Evolutionary conservation across 805 yeast species (phyloP).

Genomic region (Spathaspora boniae): DNA sequence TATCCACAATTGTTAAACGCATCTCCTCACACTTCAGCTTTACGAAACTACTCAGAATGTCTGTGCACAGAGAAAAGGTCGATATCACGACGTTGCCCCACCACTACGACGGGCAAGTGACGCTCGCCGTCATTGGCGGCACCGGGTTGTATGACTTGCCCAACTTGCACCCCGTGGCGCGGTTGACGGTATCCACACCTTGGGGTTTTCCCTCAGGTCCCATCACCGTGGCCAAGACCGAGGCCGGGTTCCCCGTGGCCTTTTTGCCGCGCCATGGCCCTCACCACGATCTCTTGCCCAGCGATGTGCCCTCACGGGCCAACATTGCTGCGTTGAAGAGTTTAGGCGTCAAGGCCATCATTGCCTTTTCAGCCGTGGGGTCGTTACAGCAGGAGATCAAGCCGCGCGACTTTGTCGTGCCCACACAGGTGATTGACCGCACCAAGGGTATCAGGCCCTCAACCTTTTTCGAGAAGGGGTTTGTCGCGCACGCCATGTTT

Average conservation of each 20-base stretch:
- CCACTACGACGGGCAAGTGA: constrained; percentile 60
- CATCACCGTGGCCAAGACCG: constrained; percentile 82
- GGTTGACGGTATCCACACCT: constrained; percentile 81
- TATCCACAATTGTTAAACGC: too few species aligned
- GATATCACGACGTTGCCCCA: constrained; percentile 41
- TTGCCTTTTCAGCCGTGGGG: constrained; percentile 96
- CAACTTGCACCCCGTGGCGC: constrained; percentile 80
- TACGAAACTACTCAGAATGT: constrained; percentile 19
- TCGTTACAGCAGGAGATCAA: constrained; percentile 83
- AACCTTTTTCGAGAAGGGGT: constrained; percentile 85
- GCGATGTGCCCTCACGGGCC: constrained; percentile 90
- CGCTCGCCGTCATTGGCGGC: constrained; percentile 92
- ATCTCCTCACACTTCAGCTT: too few species aligned
- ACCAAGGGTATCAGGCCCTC: constrained; percentile 92
- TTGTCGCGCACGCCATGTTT: constrained; percentile 95
- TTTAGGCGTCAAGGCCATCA: constrained; percentile 79
- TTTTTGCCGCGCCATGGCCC: constrained; percentile 93
- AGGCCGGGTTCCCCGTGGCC: constrained; percentile 78
- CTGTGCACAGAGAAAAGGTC: constrained; percentile 32
- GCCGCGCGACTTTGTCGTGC: constrained; percentile 96
- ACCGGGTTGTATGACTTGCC: constrained; percentile 93
- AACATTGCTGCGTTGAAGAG: constrained; percentile 93
- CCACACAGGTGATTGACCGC: constrained; percentile 94
- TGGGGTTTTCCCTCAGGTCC: constrained; percentile 98
- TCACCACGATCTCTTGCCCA: constrained; percentile 84